These are phyloP conservation scores for Capsicum chinense DNA, from an alignment of 257 asterid species.

Conservation along the genomic window DNA sequence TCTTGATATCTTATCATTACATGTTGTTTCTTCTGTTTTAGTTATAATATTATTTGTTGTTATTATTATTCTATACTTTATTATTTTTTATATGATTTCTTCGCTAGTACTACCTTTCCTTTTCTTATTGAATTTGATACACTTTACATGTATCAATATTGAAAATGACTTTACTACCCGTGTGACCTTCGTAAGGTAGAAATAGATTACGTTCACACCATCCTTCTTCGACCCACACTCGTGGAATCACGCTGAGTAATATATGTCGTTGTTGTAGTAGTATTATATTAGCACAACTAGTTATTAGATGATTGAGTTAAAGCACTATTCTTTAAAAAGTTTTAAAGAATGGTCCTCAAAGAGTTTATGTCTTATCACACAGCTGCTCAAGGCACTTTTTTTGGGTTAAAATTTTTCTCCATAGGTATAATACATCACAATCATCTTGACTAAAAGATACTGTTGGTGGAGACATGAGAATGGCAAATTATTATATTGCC, in stretches of 20 bases:
- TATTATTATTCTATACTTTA: no score
- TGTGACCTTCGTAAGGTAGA: neutral
- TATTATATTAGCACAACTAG: slow-evolving; percentile 1
- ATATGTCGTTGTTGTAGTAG: neutral
- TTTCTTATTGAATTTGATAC: neutral
- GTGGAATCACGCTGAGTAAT: neutral
- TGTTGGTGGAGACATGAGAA: slow-evolving; percentile 17
- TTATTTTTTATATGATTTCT: neutral
- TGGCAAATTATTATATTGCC: slow-evolving; percentile 18
- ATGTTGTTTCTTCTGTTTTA: no score
- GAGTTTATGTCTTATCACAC: slow-evolving; percentile 40
- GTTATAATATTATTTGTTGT: no score
- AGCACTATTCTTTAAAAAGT: slow-evolving; percentile 24
- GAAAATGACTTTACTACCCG: neutral
- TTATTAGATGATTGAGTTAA: slow-evolving; percentile 21
- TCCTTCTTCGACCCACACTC: neutral
- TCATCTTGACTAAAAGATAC: slow-evolving; percentile 25
- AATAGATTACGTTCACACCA: neutral
- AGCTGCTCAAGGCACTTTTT: slow-evolving; percentile 21
- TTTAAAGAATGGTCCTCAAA: slow-evolving; percentile 38
- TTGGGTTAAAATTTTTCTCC: neutral
- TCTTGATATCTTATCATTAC: neutral
- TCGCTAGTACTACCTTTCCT: neutral
- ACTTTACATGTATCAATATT: accelerated
- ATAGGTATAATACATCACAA: neutral